Evolutionary conservation across 352 stramenopile genomes (phyloP).

Genomic region (Globisporangium megalacanthum): DNA sequence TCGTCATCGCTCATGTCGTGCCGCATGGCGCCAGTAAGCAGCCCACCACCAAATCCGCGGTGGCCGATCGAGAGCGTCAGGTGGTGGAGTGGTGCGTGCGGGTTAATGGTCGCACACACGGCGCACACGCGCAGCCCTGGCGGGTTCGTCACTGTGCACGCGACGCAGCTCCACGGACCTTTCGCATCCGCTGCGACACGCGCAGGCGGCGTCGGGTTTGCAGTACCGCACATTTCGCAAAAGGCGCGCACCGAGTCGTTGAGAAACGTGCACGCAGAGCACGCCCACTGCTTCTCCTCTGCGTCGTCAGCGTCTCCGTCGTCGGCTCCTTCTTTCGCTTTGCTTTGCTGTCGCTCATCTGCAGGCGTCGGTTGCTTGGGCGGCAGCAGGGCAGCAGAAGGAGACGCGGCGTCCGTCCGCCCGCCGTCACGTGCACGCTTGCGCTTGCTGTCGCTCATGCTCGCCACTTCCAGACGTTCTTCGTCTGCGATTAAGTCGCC

Average conservation of each 20-base stretch:
- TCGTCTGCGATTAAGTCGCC: too few species aligned
- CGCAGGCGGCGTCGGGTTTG: conserved; percentile 33
- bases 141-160: conserved; percentile 69
- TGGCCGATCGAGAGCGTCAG: conserved; percentile 34
- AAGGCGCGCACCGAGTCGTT: conserved; percentile 55
- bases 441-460: too few species aligned
- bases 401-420: too few species aligned
- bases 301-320: conserved; percentile 9
- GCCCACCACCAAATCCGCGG: conserved; percentile 13
- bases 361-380: too few species aligned
- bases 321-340: conserved; percentile 6
- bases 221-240: conserved; percentile 73
- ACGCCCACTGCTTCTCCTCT: conserved; percentile 39
- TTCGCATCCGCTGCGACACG: not conserved
- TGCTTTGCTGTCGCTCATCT: too few species aligned
- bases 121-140: conserved; percentile 38
- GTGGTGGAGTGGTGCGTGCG: conserved; percentile 28
- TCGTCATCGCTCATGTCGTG: conserved; percentile 19
- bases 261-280: conserved; percentile 61
- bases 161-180: conserved; percentile 58
- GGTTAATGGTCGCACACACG: conserved; percentile 64
- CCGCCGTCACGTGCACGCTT: too few species aligned
- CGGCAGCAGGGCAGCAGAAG: too few species aligned
- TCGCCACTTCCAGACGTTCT: too few species aligned
- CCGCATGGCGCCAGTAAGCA: conserved; percentile 14